Evolutionary conservation across 1,284 basidiomycete species (phyloP).

Genomic region (Schizopora paradoxa): DNA sequence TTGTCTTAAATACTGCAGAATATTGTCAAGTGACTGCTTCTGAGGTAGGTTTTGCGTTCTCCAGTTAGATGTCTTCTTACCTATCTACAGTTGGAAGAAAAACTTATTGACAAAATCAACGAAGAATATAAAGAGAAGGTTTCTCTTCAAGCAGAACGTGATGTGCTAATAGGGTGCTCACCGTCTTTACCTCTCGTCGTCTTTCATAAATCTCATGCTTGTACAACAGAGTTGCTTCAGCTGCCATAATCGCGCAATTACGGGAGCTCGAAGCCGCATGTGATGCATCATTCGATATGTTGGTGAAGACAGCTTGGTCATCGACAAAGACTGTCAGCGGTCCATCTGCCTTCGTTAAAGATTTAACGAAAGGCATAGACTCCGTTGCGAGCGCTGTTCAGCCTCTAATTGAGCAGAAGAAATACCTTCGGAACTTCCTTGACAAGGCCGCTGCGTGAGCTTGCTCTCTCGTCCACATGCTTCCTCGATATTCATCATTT

Average conservation of each 20-base stretch:
- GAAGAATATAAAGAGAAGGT: slow-evolving; percentile 73
- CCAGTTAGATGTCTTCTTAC: slow-evolving; percentile 3
- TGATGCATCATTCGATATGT: slow-evolving; percentile 69
- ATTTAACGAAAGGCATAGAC: slow-evolving; percentile 63
- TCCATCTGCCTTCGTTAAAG: slow-evolving; percentile 74
- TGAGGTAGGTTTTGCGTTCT: slow-evolving; percentile 47
- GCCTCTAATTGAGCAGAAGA: slow-evolving; percentile 84
- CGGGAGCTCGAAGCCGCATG: slow-evolving; percentile 78
- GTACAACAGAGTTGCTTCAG: slow-evolving; percentile 65
- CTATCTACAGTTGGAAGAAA: slow-evolving; percentile 75
- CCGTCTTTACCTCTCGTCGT: not conserved
- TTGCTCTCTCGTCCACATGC: not conserved
- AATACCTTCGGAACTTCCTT: slow-evolving; percentile 85
- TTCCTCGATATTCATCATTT: slow-evolving; percentile 10
- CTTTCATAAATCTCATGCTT: slow-evolving; percentile 6
- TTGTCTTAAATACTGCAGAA: slow-evolving; percentile 94
- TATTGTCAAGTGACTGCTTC: slow-evolving; percentile 91
- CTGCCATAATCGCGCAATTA: slow-evolving; percentile 71
- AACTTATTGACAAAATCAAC: slow-evolving; percentile 78
- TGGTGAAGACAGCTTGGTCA: slow-evolving; percentile 76
- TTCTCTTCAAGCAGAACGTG: slow-evolving; percentile 80
- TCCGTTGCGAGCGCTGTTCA: slow-evolving; percentile 62
- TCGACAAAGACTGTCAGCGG: slow-evolving; percentile 79
- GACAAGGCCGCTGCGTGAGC: slow-evolving; percentile 84
- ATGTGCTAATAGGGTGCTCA: slow-evolving; percentile 77